Evolutionary conservation across 2,329 filamentous ascomycete species (phyloP).

Genomic region (Fusarium sp.): DNA sequence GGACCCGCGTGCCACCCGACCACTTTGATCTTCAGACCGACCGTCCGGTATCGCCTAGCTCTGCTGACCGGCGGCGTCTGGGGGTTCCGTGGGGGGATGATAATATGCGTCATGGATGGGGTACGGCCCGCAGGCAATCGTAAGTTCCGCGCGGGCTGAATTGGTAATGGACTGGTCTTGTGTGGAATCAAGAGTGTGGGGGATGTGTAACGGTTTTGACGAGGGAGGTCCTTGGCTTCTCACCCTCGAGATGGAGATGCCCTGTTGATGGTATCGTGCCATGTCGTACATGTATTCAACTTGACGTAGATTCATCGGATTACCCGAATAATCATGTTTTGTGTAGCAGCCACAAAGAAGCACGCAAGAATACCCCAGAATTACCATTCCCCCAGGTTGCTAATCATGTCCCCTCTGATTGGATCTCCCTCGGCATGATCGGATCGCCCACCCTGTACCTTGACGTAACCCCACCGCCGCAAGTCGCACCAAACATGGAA

Average conservation of each 20-base stretch:
- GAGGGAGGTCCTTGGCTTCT: no score
- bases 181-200: neutral
- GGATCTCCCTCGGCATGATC: neutral
- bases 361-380: neutral
- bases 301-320: neutral
- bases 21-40: slow-evolving; percentile 15
- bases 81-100: neutral
- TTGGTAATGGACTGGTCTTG: neutral
- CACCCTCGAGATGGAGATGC: no score
- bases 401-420: neutral
- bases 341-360: neutral
- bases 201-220: neutral
- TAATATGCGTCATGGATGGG: slow-evolving; percentile 17
- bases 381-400: neutral
- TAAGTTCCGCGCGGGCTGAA: slow-evolving; percentile 7
- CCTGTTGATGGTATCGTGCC: neutral
- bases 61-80: slow-evolving; percentile 21
- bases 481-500: neutral
- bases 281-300: neutral
- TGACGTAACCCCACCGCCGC: neutral
- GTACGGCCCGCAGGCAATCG: slow-evolving; percentile 7
- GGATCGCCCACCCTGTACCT: neutral
- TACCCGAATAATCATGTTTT: neutral
- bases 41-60: neutral
- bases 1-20: slow-evolving; percentile 17